Conservation (phyloP, 768 basidiomycete genomes). For the Botryobasidium botryosum region DNA sequence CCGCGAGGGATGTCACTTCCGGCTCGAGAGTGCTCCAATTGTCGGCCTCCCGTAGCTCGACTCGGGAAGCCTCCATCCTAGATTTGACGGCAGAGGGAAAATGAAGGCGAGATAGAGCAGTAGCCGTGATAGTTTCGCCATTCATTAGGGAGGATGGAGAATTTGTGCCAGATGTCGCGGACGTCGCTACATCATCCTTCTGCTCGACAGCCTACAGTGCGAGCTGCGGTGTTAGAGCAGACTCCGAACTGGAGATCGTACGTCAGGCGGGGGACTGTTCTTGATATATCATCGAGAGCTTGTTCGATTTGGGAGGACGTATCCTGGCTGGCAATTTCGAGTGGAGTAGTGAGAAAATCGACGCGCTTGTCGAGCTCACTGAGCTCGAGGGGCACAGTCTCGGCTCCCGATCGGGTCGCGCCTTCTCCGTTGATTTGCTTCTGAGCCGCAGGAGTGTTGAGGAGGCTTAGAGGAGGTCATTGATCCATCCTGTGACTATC, state of each 20-base stretch:
- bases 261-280: conserved; percentile 74
- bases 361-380: conserved; percentile 54
- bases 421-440: too few species aligned
- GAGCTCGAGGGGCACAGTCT: conserved; percentile 27
- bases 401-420: conserved; percentile 11
- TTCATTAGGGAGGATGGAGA: too few species aligned
- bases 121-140: conserved; percentile 30
- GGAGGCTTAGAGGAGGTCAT: conserved; percentile 39
- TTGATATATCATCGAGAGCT: conserved; percentile 82
- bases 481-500: conserved; percentile 59
- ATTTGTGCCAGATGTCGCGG: too few species aligned
- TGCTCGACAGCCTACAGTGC: conserved; percentile 45
- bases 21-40: conserved; percentile 91
- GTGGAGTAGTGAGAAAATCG: conserved; percentile 50
- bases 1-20: conserved; percentile 74
- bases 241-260: conserved; percentile 94
- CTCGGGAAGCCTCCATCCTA: conserved; percentile 76
- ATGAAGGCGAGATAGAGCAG: conserved; percentile 59
- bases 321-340: conserved; percentile 78
- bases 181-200: conserved; percentile 24
- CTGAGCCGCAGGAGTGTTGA: too few species aligned
- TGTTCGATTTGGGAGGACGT: conserved; percentile 76
- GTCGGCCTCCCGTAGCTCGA: conserved; percentile 87
- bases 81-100: conserved; percentile 68
- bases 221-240: conserved; percentile 58